These are phyloP conservation scores for Phlegmacium glaucopus DNA, from an alignment of 768 basidiomycete species.

Conservation along the genomic window DNA sequence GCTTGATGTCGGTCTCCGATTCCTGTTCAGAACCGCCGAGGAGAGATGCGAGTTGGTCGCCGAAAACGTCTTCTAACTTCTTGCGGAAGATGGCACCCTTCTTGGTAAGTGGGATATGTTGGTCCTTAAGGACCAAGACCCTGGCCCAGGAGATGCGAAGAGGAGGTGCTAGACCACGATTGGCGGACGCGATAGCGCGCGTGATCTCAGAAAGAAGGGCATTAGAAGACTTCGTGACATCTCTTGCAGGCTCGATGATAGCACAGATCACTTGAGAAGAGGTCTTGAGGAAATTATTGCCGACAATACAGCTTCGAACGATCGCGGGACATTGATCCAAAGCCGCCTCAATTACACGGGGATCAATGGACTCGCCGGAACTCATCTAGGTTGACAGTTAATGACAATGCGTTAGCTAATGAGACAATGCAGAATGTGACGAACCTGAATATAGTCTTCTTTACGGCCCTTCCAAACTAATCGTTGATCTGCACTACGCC, in stretches of 20 bases:
- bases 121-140: conserved; percentile 24
- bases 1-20: conserved; percentile 3
- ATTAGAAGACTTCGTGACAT: conserved; percentile 3
- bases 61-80: conserved; percentile 28
- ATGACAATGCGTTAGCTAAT: neutral
- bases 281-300: conserved; percentile 29
- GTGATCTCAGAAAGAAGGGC: conserved; percentile 22
- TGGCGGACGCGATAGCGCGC: conserved; percentile 23
- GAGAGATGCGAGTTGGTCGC: conserved; percentile 16
- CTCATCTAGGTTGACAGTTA: conserved; percentile 20
- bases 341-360: conserved; percentile 26
- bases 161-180: conserved; percentile 29
- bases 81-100: conserved; percentile 32
- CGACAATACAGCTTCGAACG: conserved; percentile 27
- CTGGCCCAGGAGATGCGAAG: conserved; percentile 30
- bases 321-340: conserved; percentile 22
- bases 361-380: conserved; percentile 33
- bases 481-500: conserved; percentile 14
- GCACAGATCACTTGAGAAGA: conserved; percentile 28
- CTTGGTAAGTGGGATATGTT: conserved; percentile 27
- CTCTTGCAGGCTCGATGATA: conserved; percentile 22
- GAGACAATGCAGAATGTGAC: neutral
- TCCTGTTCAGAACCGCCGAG: conserved; percentile 15
- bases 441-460: conserved; percentile 31
- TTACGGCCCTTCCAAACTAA: conserved; percentile 32